phyloP scores from a whole-genome alignment of 2,329 filamentous ascomycete species.

The Ascochyta fabae region DNA sequence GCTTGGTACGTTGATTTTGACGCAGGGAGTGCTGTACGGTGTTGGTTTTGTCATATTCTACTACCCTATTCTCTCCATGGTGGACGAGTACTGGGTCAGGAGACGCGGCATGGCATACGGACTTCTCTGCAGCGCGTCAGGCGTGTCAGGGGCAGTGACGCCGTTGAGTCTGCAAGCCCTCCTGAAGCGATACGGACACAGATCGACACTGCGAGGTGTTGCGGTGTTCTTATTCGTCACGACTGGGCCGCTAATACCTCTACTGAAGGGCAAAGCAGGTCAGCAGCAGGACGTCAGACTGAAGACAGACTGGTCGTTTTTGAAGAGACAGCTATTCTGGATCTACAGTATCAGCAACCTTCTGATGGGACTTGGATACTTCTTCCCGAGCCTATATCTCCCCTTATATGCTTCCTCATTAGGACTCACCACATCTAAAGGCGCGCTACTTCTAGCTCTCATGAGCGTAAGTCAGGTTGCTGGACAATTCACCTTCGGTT shows the following conservation, averaged over 20 bases:
- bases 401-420: conserved; percentile 40
- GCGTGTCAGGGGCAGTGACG: conserved; percentile 52
- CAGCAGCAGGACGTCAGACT: conserved; percentile 27
- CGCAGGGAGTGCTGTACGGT: conserved; percentile 49
- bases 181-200: conserved; percentile 47
- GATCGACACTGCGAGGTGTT: conserved; percentile 50
- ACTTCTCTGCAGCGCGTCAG: conserved; percentile 52
- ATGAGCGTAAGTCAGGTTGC: conserved; percentile 44
- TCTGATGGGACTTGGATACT: conserved; percentile 47
- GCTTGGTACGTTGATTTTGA: conserved; percentile 39
- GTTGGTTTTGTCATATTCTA: conserved; percentile 58
- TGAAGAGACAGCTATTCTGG: conserved; percentile 29
- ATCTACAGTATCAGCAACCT: conserved; percentile 48
- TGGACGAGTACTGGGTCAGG: conserved; percentile 60
- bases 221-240: conserved; percentile 41
- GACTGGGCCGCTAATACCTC: conserved; percentile 42
- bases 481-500: conserved; percentile 45
- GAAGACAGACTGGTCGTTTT: conserved; percentile 44
- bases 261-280: conserved; percentile 48
- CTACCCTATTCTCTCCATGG: conserved; percentile 53
- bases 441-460: conserved; percentile 42
- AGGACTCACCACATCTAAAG: conserved; percentile 27
- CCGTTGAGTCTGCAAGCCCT: conserved; percentile 51
- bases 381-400: conserved; percentile 49
- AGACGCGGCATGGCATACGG: conserved; percentile 59